Conservation (phyloP, 2,329 filamentous ascomycete species). For the Botrytis porri region DNA sequence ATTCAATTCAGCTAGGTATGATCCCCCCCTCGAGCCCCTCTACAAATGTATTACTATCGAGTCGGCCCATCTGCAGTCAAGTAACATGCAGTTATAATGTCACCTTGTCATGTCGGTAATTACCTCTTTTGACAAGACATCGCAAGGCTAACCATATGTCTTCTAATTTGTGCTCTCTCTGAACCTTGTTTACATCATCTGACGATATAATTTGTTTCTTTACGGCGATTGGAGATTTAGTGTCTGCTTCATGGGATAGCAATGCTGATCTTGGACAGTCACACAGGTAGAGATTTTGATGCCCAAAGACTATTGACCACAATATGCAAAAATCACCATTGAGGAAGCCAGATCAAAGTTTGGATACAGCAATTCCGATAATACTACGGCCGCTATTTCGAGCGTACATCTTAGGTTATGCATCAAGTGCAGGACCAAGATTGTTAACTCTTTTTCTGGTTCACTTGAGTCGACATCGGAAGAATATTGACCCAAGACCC, state of each 20-base stretch:
- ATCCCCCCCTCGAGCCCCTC: background rate
- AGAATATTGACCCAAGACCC: slow-evolving; percentile 31
- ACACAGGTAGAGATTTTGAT: background rate
- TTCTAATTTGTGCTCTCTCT: background rate
- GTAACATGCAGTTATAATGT: background rate
- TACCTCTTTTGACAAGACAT: background rate
- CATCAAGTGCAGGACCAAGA: slow-evolving; percentile 55
- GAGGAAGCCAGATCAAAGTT: slow-evolving; percentile 29
- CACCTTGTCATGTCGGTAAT: background rate
- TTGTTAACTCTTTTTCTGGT: slow-evolving; percentile 54
- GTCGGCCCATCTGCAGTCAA: background rate
- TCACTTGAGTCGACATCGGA: slow-evolving; percentile 42
- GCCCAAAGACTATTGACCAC: background rate
- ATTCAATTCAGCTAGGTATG: background rate
- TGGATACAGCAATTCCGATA: slow-evolving; percentile 44
- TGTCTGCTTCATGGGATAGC: background rate
- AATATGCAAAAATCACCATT: background rate
- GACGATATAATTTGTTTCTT: background rate
- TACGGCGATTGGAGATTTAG: background rate
- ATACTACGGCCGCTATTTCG: slow-evolving; percentile 54
- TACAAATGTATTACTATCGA: background rate
- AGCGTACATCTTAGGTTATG: slow-evolving; percentile 60
- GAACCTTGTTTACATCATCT: background rate
- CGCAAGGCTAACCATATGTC: background rate
- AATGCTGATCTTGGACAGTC: background rate